These are phyloP conservation scores for Amanita exitialis DNA, from an alignment of 768 basidiomycete genomes.

Conservation along the genomic window DNA sequence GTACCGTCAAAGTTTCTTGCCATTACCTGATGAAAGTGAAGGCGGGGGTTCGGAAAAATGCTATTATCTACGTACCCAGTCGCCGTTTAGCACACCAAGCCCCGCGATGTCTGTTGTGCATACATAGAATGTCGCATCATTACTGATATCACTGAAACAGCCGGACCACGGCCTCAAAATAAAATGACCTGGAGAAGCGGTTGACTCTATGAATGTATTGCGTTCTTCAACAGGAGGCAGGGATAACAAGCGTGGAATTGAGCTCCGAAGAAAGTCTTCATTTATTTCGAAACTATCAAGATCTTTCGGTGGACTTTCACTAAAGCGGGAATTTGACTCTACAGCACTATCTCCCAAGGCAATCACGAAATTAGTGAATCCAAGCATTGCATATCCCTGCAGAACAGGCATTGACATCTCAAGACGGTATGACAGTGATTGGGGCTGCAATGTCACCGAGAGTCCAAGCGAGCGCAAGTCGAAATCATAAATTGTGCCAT, in stretches of 20 bases:
- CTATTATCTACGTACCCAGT: constrained; percentile 50
- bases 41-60: background rate
- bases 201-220: constrained; percentile 13
- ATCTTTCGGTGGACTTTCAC: constrained; percentile 12
- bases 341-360: constrained; percentile 15
- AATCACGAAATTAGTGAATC: constrained; percentile 44
- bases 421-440: constrained; percentile 28
- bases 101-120: constrained; percentile 53
- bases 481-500: constrained; percentile 27
- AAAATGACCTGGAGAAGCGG: constrained; percentile 17
- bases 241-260: constrained; percentile 22
- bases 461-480: constrained; percentile 13
- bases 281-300: constrained; percentile 55
- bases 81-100: constrained; percentile 60
- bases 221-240: constrained; percentile 7
- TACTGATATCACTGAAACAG: constrained; percentile 10
- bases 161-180: constrained; percentile 21
- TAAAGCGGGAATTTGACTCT: constrained; percentile 4
- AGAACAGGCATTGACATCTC: constrained; percentile 59
- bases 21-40: constrained; percentile 8
- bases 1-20: constrained; percentile 3
- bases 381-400: constrained; percentile 52
- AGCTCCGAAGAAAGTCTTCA: constrained; percentile 57
- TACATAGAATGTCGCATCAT: constrained; percentile 52
- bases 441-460: constrained; percentile 13